These are phyloP conservation scores for Fomitopsis pulvina DNA, from an alignment of 768 basidiomycete species.

Conservation along the genomic window DNA sequence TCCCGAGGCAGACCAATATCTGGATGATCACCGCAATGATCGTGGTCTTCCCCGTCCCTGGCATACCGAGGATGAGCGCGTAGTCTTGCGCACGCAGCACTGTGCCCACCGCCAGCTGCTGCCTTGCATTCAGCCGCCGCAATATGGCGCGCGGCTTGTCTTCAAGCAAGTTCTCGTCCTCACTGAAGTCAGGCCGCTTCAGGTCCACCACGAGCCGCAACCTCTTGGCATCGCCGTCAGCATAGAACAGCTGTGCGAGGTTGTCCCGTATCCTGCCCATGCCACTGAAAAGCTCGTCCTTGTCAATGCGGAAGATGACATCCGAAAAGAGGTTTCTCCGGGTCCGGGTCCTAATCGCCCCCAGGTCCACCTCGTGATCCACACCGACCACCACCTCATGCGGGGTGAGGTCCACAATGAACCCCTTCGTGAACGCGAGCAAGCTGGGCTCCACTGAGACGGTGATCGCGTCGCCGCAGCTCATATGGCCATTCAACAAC, in stretches of 20 bases:
- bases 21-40: conserved; percentile 87
- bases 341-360: conserved; percentile 33
- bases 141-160: conserved; percentile 15
- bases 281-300: conserved; percentile 83
- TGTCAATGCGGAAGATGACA: conserved; percentile 80
- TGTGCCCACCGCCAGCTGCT: conserved; percentile 63
- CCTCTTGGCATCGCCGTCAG: conserved; percentile 59
- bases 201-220: conserved; percentile 82
- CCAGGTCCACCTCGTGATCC: conserved; percentile 65
- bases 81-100: conserved; percentile 83
- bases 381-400: conserved; percentile 68
- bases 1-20: conserved; percentile 70
- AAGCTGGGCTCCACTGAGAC: conserved; percentile 84
- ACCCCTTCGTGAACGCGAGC: conserved; percentile 80
- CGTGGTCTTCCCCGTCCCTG: conserved; percentile 97
- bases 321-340: conserved; percentile 16
- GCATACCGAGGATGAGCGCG: conserved; percentile 93
- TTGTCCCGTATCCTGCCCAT: conserved; percentile 89
- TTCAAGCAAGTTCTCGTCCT: conserved; percentile 24
- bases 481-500: conserved; percentile 75
- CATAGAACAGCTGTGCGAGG: conserved; percentile 83
- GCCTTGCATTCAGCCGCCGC: conserved; percentile 55
- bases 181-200: conserved; percentile 55
- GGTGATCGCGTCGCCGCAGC: conserved; percentile 74
- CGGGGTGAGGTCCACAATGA: conserved; percentile 65